A percentile compares a stretch with the other conserved stretches of the same genome.
These are phyloP conservation scores for Aspergillus taichungensis DNA, from an alignment of 495 filamentous ascomycete species.

Conservation along the genomic window DNA sequence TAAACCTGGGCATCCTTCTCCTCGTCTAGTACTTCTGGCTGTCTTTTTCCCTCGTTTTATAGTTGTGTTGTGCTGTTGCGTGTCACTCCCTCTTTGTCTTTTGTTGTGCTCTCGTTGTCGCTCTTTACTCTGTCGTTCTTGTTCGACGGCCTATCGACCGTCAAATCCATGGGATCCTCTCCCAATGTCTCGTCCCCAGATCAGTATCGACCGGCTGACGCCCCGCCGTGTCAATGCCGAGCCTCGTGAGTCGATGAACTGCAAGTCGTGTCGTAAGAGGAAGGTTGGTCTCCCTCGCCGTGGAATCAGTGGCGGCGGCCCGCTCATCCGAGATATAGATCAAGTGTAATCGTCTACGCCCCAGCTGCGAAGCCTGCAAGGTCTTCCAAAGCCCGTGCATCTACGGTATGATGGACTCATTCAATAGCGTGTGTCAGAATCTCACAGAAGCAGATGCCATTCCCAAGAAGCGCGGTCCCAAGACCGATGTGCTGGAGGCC, in stretches of 20 bases:
- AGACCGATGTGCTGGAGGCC: constrained; percentile 81
- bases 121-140: neutral
- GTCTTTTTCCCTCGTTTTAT: no score
- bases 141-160: constrained; percentile 5
- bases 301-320: neutral
- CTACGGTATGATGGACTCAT: constrained; percentile 53
- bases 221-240: constrained; percentile 63
- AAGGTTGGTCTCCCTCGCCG: constrained; percentile 44
- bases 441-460: constrained; percentile 55
- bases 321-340: constrained; percentile 42
- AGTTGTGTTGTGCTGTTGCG: no score
- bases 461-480: constrained; percentile 80
- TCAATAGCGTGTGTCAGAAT: neutral
- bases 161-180: constrained; percentile 4
- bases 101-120: no score
- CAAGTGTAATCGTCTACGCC: constrained; percentile 79
- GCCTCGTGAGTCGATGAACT: constrained; percentile 85
- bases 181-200: constrained; percentile 63
- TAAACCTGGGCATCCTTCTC: neutral
- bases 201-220: constrained; percentile 77
- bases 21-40: no score
- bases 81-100: neutral
- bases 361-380: constrained; percentile 80
- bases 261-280: constrained; percentile 83
- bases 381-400: constrained; percentile 83